Base-by-base conservation (phyloP, 2,329 filamentous ascomycete genomes). In the Cytospora chrysosperma region DNA sequence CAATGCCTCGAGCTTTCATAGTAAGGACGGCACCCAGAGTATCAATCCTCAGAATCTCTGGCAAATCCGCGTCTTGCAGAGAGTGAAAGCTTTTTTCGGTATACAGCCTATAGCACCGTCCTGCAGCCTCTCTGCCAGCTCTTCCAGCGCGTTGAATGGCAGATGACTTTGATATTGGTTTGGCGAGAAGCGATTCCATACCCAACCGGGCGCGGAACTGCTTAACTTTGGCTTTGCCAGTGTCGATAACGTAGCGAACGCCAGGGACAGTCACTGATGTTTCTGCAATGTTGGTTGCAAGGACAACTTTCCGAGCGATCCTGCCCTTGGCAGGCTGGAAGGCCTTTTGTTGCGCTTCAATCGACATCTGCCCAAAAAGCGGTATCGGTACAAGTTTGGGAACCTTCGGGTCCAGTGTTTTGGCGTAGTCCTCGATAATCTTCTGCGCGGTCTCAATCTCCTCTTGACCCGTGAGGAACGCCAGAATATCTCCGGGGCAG, bases 231-330 rank as follows among this genome's bases (percentile, higher is more conserved):
- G 91, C 91, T 71, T 97, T 97, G 53, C 95, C 95, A 61, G 91
- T 91, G 72, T 99, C 95, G 24, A 99, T 84, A 12, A 99, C 94
- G 69, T 90, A 95, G 5, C 92, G 87, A 8, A 99, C 93, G 2
- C 95, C 95, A 0, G 94, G 90, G 0, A 99, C 93, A 0, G 95
- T 99, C 64, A 99, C 91, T 1, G 95, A 98, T 0, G 95, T 98
- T 75, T 99, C 95, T n/a, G 95, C 95, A 70, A 99, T 98, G 72
- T 99, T 99, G 17, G 95, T 99, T 0, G 93, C 89, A 0, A 99
- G 80, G 0, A 99, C 93, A 15, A 98, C 84, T 72, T 98, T 98
- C 51, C 95, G 85, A 0, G 92, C 96, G 62, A 82, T 84, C n/a
- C 82, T 82, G 2, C 87, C 85, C 61, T 86, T 86, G 26, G 90